phyloP scores from a whole-genome alignment of 192 early-diverging fungal genomes.

The Endogone sp. region DNA sequence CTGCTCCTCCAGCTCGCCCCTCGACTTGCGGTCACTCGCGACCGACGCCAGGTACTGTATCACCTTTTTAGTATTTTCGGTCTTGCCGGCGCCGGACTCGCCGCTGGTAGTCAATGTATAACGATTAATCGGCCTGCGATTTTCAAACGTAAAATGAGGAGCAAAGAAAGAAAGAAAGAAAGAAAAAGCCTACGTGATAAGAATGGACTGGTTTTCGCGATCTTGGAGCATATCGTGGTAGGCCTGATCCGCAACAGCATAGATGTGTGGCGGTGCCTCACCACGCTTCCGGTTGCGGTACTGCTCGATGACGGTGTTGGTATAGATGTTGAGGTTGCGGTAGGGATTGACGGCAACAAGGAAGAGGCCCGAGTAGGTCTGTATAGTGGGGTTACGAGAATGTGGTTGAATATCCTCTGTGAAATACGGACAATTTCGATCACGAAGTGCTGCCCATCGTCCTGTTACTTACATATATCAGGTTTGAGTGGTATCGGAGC shows the following conservation, averaged over 20 bases:
- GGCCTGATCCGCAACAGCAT: constrained; percentile 85
- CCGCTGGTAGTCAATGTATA: constrained; percentile 55
- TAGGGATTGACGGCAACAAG: constrained; percentile 98
- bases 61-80: constrained; percentile 99
- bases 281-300: constrained; percentile 70
- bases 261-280: constrained; percentile 87
- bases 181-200: constrained; percentile 76
- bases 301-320: constrained; percentile 63
- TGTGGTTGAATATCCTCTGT: background rate
- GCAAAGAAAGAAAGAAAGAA: background rate
- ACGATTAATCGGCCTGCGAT: background rate
- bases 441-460: no score
- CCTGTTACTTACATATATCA: constrained; percentile 79
- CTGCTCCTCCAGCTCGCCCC: constrained; percentile 58
- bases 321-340: constrained; percentile 88
- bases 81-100: constrained; percentile 99
- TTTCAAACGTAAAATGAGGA: background rate
- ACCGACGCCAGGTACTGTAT: constrained; percentile 96
- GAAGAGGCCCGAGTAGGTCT: constrained; percentile 99
- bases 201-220: constrained; percentile 93
- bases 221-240: constrained; percentile 95
- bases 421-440: background rate
- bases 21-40: constrained; percentile 52
- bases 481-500: constrained; percentile 83
- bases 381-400: background rate